phyloP scores from a whole-genome alignment of 352 stramenopile genomes.

The Phytophthora quininea region DNA sequence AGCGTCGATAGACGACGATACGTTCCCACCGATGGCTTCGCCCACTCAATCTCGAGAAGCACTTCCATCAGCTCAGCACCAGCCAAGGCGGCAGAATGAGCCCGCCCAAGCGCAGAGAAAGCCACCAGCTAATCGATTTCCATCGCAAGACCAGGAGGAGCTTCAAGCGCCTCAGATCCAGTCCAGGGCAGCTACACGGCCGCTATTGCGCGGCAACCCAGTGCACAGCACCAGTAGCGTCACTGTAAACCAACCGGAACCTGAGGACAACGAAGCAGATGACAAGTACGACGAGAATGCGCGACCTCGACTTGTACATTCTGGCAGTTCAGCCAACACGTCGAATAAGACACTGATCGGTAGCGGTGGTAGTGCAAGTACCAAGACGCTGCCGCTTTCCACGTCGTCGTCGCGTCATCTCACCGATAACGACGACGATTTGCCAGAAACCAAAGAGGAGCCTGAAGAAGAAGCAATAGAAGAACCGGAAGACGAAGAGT shows the following conservation, averaged over 20 bases:
- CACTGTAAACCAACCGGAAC: constrained; percentile 20
- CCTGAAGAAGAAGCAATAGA: constrained; percentile 43
- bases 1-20: constrained; percentile 40
- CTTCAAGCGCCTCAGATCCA: constrained; percentile 14
- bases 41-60: constrained; percentile 14
- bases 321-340: constrained; percentile 41
- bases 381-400: constrained; percentile 58
- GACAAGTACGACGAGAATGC: constrained; percentile 34
- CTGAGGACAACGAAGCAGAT: constrained; percentile 27
- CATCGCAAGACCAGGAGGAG: constrained; percentile 24
- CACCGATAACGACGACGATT: constrained; percentile 44
- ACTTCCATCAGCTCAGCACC: background rate
- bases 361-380: constrained; percentile 53
- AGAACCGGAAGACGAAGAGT: constrained; percentile 49
- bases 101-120: constrained; percentile 17
- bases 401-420: constrained; percentile 50
- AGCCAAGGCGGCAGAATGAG: constrained; percentile 18
- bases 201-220: constrained; percentile 26
- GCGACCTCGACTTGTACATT: constrained; percentile 34
- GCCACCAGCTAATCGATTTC: constrained; percentile 19
- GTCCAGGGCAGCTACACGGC: constrained; percentile 27
- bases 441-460: constrained; percentile 38
- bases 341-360: constrained; percentile 59
- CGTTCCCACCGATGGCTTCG: constrained; percentile 20
- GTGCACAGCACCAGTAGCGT: constrained; percentile 40